phyloP scores from a whole-genome alignment of 306 rosid species.

The Fragaria ananassa region DNA sequence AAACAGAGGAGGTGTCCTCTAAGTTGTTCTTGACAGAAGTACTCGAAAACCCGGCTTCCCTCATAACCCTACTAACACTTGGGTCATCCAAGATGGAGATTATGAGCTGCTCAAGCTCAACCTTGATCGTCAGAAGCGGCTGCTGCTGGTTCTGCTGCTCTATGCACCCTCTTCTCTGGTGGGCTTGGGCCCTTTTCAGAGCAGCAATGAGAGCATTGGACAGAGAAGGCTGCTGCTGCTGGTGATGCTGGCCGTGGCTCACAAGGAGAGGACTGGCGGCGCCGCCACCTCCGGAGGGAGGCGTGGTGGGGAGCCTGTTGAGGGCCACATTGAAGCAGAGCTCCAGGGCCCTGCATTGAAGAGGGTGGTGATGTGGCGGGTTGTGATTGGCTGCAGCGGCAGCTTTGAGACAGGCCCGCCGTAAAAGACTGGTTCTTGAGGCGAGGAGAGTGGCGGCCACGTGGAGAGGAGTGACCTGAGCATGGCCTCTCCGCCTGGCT shows the following conservation, averaged over 20 bases:
- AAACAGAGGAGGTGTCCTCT: slow-evolving; percentile 42
- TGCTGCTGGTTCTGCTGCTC: slow-evolving; percentile 78
- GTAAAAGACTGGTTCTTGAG: slow-evolving; percentile 53
- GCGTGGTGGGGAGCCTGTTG: slow-evolving; percentile 73
- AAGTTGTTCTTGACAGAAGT: slow-evolving; percentile 65
- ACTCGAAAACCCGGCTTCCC: slow-evolving; percentile 94
- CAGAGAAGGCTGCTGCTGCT: slow-evolving; percentile 55
- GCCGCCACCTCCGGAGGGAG: slow-evolving; percentile 13
- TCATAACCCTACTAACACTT: slow-evolving; percentile 92
- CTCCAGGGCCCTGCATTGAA: slow-evolving; percentile 92
- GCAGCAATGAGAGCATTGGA: slow-evolving; percentile 97
- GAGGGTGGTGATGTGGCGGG: slow-evolving; percentile 61
- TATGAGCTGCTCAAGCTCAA: slow-evolving; percentile 82
- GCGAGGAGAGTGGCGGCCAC: slow-evolving; percentile 76
- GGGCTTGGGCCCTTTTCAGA: slow-evolving; percentile 88
- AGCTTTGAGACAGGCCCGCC: slow-evolving; percentile 65
- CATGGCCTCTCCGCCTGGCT: slow-evolving; percentile 88
- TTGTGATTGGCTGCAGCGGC: slow-evolving; percentile 9
- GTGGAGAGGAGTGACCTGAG: slow-evolving; percentile 92
- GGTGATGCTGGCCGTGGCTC: slow-evolving; percentile 27
- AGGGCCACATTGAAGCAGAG: slow-evolving; percentile 98
- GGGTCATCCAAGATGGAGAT: slow-evolving; percentile 93
- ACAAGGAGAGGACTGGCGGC: slow-evolving; percentile 34
- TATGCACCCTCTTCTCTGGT: slow-evolving; percentile 90
- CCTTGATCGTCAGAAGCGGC: slow-evolving; percentile 65